A percentile compares a stretch with the other conserved stretches of the same genome.
These are phyloP conservation scores for Cryptococcus sp. DNA, from an alignment of 1,284 basidiomycete species.

Conservation along the genomic window DNA sequence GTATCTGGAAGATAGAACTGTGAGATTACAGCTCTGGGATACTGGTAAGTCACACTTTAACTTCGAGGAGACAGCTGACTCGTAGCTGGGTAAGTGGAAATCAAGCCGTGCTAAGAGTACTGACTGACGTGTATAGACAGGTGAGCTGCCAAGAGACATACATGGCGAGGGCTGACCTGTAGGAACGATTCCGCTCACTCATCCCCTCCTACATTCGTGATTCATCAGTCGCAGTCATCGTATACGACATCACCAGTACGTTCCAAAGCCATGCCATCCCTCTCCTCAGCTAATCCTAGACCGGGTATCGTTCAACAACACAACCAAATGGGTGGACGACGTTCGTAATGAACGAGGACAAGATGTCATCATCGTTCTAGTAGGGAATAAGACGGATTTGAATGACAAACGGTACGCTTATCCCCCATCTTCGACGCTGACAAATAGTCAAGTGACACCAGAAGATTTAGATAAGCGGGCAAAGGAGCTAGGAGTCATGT, in stretches of 20 bases:
- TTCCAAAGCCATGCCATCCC: no score
- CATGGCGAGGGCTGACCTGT: background rate
- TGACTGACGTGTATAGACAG: background rate
- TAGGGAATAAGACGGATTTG: conserved; percentile 98
- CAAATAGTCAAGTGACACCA: conserved; percentile 86
- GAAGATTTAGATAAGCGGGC: conserved; percentile 94
- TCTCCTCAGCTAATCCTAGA: conserved; percentile 54
- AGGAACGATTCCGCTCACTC: conserved; percentile 96
- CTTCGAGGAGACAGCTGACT: conserved; percentile 8
- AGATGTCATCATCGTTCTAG: conserved; percentile 97
- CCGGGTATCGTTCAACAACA: conserved; percentile 93
- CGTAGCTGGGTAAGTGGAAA: conserved; percentile 29
- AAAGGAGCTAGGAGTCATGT: conserved; percentile 93
- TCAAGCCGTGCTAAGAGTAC: background rate
- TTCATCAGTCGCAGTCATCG: conserved; percentile 96
- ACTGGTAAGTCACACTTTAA: conserved; percentile 61
- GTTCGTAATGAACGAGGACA: conserved; percentile 95
- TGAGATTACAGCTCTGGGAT: conserved; percentile 97
- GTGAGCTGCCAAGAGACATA: conserved; percentile 1
- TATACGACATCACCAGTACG: conserved; percentile 97
- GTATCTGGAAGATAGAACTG: conserved; percentile 98
- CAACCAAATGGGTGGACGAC: conserved; percentile 99
- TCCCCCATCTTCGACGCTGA: background rate
- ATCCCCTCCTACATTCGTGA: conserved; percentile 99
- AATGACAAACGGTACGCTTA: conserved; percentile 35